Evolutionary conservation across 2,329 filamentous ascomycete species (phyloP), one percentile per base, ranked within the genome.

Genomic region (Alternaria arbusti): DNA sequence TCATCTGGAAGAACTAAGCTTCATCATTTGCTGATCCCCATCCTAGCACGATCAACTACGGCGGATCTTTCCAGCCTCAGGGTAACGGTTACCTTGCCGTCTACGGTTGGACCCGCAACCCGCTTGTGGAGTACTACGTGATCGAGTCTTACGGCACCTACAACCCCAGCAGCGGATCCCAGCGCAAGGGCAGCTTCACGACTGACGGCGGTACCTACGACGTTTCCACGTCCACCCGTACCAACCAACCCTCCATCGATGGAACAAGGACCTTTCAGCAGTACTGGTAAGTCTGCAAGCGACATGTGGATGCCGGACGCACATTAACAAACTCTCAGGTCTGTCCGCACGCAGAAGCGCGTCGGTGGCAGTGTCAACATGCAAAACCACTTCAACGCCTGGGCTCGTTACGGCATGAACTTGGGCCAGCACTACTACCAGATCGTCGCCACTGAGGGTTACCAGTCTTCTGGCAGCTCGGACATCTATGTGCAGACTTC

Each of bases 91-190:
- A 73, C 54, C 65, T 75, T 15, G 70, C 86, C 15, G 73, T 88
- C 28, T 88, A 88, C 67, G 86, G 86, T 30, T 88, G 86, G 85
- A 86, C 84, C 9, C 79, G 74, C 11, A 81, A 80, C 70, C 84
- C 85, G 0, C 78, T 86, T 15, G 79, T 87, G 68, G 86, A 88
- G 68, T 87, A 87, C 79, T 88, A 88, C 76, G 82, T 88, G 59
- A 80, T 87, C 66, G 86, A 88, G 65, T 78, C 78, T 20, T 84
- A 82, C 71, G 84, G 83, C 58, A 80, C 80, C 61, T 81, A 82
- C 68, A 82, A 80, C 25, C 84, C 84, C 6, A 79, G 79, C 66
- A 80, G 82, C 65, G 82, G 78, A 13, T 60, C 70, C 20, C 82
- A 80, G 4, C 72, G 76, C 58, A 83, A 83, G 66, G 86, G 86